Evolutionary conservation across 208 protist genomes (phyloP).

Genomic region (Naegleria gruberi): DNA sequence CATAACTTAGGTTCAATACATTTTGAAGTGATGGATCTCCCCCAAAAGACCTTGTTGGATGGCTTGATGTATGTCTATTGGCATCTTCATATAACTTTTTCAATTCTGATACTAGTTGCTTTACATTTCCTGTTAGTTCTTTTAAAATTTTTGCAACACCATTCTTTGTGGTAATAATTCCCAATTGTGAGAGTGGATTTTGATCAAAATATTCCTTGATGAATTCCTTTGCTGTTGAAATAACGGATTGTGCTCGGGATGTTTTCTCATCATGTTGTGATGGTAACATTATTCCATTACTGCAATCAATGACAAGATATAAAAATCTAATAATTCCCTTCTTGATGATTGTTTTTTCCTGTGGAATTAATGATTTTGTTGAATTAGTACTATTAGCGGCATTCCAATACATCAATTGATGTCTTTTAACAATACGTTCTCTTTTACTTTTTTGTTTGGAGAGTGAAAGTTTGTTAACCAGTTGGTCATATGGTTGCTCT

Average conservation of each 20-base stretch:
- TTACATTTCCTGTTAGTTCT: conserved; percentile 47
- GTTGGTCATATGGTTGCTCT: neutral
- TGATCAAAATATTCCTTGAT: conserved; percentile 69
- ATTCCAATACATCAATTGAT: neutral
- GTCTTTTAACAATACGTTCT: neutral
- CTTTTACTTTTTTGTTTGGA: neutral
- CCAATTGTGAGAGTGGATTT: conserved; percentile 67
- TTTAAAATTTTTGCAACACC: conserved; percentile 48
- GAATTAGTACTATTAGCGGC: neutral
- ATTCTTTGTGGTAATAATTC: conserved; percentile 52
- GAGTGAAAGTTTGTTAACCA: neutral
- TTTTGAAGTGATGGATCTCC: conserved; percentile 62
- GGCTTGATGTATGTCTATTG: neutral
- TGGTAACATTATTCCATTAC: conserved; percentile 28
- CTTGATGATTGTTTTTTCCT: conserved; percentile 3
- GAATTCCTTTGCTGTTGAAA: conserved; percentile 34
- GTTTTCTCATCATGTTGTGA: conserved; percentile 39
- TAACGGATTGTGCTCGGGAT: conserved; percentile 29
- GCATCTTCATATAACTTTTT: conserved; percentile 25
- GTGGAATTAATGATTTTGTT: neutral
- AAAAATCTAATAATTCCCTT: conserved; percentile 50
- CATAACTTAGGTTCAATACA: conserved; percentile 43
- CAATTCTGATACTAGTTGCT: conserved; percentile 27
- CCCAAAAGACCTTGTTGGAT: neutral
- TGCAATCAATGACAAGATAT: conserved; percentile 48